Evolutionary conservation across 2,329 filamentous ascomycete species (phyloP), one percentile per base, ranked within the genome.

Genomic region (Claviceps fusiformis): DNA sequence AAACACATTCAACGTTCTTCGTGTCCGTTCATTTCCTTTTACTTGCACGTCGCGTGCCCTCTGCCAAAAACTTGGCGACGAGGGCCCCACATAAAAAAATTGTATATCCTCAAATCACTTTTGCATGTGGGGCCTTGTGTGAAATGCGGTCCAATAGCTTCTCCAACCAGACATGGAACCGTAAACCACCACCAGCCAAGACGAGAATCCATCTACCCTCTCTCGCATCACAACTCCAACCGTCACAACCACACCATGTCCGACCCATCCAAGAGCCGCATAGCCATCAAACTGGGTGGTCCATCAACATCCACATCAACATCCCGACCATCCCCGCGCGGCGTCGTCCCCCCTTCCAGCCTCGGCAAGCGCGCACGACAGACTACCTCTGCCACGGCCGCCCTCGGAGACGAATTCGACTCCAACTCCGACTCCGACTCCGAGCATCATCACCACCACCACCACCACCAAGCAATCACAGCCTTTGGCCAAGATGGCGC

Each of bases 341-440:
- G 17, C 17, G 61, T 67, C 9, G 64, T 67, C 17, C 72, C 72
- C 3, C 64, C 73, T 0, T 75, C 75, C 4, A 62, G 68, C 4
- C 65, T 80, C 15, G 77, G 77, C 57, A 80, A 80, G 62, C 73
- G 76, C 19, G 65, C 70, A 47, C 71, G 76, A 37, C 69, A 70
- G 43, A 37, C 33, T 57, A 71, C 71, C n/a, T 24, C 11, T 35
- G 10, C 33, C n/a, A 39, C 48, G 19, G 33, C 19, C 48, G 35
- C 53, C 29, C 66, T 76, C 13, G 68, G 68, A 51, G 67, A 69
- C 56, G 70, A 68, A 58, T 74, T 71, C 45, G 74, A 73, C 50
- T 74, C 71, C 45, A 74, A 73, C 50, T 73, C 73, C 6, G 74
- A 74, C 44, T 66, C 67, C 3, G 72, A 71, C 52, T 64, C 66